Percentiles rank a stretch among this genome's conserved stretches.
Evolutionary conservation across 164 flowering plant genomes (phyloP).

Genomic region (Sedum album): DNA sequence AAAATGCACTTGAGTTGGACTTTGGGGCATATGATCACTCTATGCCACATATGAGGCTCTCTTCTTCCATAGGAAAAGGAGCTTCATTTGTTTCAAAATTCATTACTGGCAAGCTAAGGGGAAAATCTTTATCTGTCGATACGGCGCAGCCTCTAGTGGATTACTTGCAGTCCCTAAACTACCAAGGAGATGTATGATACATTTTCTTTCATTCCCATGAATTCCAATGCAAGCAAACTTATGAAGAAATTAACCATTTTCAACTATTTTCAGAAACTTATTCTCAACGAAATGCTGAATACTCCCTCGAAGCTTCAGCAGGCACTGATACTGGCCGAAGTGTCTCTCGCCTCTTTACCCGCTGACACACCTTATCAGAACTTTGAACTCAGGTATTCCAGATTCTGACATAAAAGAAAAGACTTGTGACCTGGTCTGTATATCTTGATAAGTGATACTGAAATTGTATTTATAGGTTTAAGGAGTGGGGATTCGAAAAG

Average conservation of each 20-base stretch:
- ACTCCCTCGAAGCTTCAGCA: slow-evolving; percentile 23
- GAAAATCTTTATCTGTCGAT: slow-evolving; percentile 12
- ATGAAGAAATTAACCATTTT: neutral
- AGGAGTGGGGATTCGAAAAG: slow-evolving; percentile 58
- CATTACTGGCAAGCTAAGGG: slow-evolving; percentile 25
- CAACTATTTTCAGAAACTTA: slow-evolving; percentile 25
- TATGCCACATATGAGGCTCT: slow-evolving; percentile 28
- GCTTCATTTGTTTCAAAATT: slow-evolving; percentile 32
- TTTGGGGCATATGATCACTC: slow-evolving; percentile 40
- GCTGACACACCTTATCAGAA: slow-evolving; percentile 29
- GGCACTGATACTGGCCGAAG: slow-evolving; percentile 33
- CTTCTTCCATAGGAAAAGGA: slow-evolving; percentile 55
- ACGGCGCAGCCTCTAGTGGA: slow-evolving; percentile 31
- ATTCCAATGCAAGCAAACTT: neutral
- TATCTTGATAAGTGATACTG: neutral
- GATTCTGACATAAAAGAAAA: neutral
- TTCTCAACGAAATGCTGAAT: slow-evolving; percentile 30
- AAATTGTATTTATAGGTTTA: slow-evolving; percentile 25
- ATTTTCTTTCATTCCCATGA: neutral
- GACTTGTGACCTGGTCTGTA: too few species aligned
- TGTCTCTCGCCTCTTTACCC: slow-evolving; percentile 25
- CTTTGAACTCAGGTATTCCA: slow-evolving; percentile 19
- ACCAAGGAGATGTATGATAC: slow-evolving; percentile 14
- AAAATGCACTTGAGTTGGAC: slow-evolving; percentile 44
- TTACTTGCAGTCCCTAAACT: slow-evolving; percentile 15